These are phyloP conservation scores for Saturnispora sekii DNA, from an alignment of 805 yeast species.

Conservation along the genomic window DNA sequence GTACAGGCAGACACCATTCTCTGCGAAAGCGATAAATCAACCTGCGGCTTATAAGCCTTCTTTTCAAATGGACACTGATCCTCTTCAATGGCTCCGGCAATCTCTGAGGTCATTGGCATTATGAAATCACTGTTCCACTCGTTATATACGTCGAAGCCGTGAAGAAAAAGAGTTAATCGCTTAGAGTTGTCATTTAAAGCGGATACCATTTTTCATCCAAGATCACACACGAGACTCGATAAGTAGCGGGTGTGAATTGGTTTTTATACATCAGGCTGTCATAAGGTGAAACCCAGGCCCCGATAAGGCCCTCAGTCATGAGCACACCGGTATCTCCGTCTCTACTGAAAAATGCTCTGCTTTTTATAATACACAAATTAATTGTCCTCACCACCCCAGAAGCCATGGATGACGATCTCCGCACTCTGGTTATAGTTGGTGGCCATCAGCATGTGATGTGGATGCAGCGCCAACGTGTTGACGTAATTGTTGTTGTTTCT, in stretches of 20 bases:
- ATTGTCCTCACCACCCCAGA: slow-evolving; percentile 27
- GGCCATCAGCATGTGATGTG: slow-evolving; percentile 91
- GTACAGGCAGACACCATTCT: slow-evolving; percentile 72
- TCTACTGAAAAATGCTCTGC: no score
- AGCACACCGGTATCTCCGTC: slow-evolving; percentile 6
- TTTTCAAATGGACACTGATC: slow-evolving; percentile 14
- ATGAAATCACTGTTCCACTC: slow-evolving; percentile 1
- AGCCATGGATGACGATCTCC: slow-evolving; percentile 52
- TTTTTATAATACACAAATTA: background rate
- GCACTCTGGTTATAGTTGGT: slow-evolving; percentile 74
- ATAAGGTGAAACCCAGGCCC: no score
- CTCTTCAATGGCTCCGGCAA: slow-evolving; percentile 33
- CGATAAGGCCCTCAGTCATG: no score
- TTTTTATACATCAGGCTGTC: background rate
- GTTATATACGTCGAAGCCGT: slow-evolving; percentile 4
- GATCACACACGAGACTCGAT: no score
- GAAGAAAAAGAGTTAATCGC: slow-evolving; percentile 8
- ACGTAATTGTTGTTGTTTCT: slow-evolving; percentile 41
- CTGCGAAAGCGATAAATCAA: slow-evolving; percentile 41
- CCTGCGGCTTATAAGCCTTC: background rate
- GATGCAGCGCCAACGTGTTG: slow-evolving; percentile 70
- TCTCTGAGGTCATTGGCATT: slow-evolving; percentile 33
- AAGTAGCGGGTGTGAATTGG: background rate
- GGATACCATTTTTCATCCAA: background rate
- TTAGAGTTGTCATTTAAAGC: background rate